Evolutionary conservation across 2,329 filamentous ascomycete genomes (phyloP), one percentile per base, ranked within the genome.

Genomic region (Aspergillus flavus): DNA sequence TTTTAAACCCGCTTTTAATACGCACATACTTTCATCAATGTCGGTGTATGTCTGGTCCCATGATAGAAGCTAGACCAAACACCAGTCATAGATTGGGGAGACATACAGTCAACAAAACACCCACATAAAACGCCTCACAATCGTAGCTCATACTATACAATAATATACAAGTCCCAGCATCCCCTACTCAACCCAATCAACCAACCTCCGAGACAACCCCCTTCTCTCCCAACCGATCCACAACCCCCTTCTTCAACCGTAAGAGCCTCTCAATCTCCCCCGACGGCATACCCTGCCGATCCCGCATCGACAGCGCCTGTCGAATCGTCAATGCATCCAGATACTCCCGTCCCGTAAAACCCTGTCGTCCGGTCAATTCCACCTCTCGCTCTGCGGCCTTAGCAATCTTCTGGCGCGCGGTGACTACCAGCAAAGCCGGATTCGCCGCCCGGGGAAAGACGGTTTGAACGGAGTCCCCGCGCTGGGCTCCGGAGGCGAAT

Each of bases 371-470:
- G 45, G 86, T 72, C 61, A 84, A 81, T 16, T 81, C 77, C 1
- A 85, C 80, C 72, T 89, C 87, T 23, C 74, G 71, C 36, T 88
- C 86, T 1, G 85, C 87, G 41, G 82, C 79, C 23, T 81, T 80
- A 28, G 81, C 77, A 50, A 88, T 77, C 34, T 78, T 75, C 58
- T 84, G 76, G 45, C 87, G 79, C 4, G 86, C 82, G 21, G 82
- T 79, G 4, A 89, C 76, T 4, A 86, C 80, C 26, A 82, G 72
- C 6, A 89, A 68, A 0, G 86, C 85, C 1, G 87, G 86, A 64
- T 89, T 89, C 21, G 72, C 77, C 54, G 68, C 63, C 46, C 63
- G 71, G 32, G 70, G 75, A 68, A 81, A 79, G 61, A 80, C 72
- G 61, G 78, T 74, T 64, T 75, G 73, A 58, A 71, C 67, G 19